Evolutionary conservation across 2,329 filamentous ascomycete species (phyloP).

Genomic region (Eutypa lata): DNA sequence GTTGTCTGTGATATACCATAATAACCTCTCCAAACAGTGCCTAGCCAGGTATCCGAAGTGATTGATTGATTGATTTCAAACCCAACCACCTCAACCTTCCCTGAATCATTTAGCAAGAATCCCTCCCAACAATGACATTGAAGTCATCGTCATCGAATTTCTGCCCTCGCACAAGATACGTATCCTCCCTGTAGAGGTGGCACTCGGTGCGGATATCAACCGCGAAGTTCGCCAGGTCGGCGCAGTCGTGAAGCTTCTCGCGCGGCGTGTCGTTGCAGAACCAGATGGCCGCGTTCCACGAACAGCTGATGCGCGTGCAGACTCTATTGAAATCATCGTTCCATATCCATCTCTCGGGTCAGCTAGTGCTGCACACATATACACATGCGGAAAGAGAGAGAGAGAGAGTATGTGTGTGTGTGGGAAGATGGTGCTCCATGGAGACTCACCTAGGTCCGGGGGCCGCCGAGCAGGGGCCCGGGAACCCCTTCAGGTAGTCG

Average conservation of each 20-base stretch:
- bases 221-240: conserved; percentile 9
- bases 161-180: conserved; percentile 2
- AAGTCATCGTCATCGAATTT: conserved; percentile 9
- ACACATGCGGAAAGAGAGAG: neutral
- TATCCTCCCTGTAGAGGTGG: neutral
- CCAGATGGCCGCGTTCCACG: conserved; percentile 9
- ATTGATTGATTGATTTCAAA: too few relatives aligned
- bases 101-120: neutral
- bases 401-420: too few relatives aligned
- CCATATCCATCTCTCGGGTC: neutral
- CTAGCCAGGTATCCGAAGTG: too few relatives aligned
- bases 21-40: too few relatives aligned
- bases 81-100: neutral
- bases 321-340: conserved; percentile 1
- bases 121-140: conserved; percentile 8
- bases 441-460: too few relatives aligned
- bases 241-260: conserved; percentile 1
- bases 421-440: too few relatives aligned
- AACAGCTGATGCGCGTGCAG: conserved; percentile 8
- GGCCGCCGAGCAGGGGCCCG: too few relatives aligned
- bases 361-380: neutral
- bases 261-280: conserved; percentile 11
- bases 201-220: conserved; percentile 7
- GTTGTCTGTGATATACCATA: too few relatives aligned
- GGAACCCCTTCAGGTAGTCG: too few relatives aligned